Conservation (phyloP, 2,329 filamentous ascomycete species). For the Neoscytalidium dimidiatum region DNA sequence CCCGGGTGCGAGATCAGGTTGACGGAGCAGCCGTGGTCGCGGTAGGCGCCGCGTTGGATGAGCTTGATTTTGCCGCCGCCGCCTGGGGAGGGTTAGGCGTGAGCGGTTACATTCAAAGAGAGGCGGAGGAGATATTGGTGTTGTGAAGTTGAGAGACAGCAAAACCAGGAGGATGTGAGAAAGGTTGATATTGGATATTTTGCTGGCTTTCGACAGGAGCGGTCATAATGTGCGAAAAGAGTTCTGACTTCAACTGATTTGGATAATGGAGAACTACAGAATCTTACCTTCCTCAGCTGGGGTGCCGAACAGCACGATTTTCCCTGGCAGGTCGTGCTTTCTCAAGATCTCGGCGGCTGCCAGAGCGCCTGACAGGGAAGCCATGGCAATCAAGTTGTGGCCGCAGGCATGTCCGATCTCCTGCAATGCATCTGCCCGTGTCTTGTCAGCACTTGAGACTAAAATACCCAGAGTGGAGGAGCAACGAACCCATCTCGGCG, state of each 20-base stretch:
- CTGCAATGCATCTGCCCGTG: slow-evolving; percentile 38
- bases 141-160: not conserved
- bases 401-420: slow-evolving; percentile 49
- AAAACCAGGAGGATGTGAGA: too few species aligned
- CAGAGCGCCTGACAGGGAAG: slow-evolving; percentile 41
- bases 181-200: too few species aligned
- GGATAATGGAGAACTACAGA: not conserved
- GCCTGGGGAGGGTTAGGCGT: slow-evolving; percentile 21
- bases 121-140: too few species aligned
- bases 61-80: slow-evolving; percentile 51
- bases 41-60: slow-evolving; percentile 46
- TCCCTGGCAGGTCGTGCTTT: slow-evolving; percentile 33
- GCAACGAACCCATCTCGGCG: slow-evolving; percentile 35
- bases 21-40: slow-evolving; percentile 32
- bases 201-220: too few species aligned
- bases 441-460: not conserved
- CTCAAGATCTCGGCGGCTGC: slow-evolving; percentile 36
- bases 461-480: not conserved
- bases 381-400: slow-evolving; percentile 48
- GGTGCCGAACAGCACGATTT: slow-evolving; percentile 45
- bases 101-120: not conserved
- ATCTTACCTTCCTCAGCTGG: slow-evolving; percentile 44
- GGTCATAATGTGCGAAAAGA: too few species aligned
- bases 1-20: slow-evolving; percentile 35
- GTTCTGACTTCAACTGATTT: too few species aligned